These are phyloP conservation scores for Penicillium sp. DNA, from an alignment of 2,329 filamentous ascomycete genomes.

Conservation along the genomic window DNA sequence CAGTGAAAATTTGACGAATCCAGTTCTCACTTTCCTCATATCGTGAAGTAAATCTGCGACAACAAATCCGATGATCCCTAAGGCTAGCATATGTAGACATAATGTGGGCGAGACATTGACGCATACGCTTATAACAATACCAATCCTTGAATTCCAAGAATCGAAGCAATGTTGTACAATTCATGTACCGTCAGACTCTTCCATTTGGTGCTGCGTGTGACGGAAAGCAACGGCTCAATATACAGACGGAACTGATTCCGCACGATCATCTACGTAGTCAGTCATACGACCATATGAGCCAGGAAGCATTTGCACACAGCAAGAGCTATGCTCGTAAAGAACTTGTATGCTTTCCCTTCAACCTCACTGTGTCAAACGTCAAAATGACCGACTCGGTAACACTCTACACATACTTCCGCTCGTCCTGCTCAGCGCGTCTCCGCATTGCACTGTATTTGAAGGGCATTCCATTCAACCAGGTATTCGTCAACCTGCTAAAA, in stretches of 20 bases:
- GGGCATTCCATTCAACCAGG: slow-evolving; percentile 44
- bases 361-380: neutral
- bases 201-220: neutral
- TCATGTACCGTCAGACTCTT: neutral
- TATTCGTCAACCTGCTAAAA: slow-evolving; percentile 52
- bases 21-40: too few relatives aligned
- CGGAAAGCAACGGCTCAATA: slow-evolving; percentile 5
- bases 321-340: neutral
- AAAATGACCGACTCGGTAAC: slow-evolving; percentile 26
- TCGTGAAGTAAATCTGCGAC: too few relatives aligned
- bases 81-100: neutral
- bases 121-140: neutral
- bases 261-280: neutral
- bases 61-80: too few relatives aligned
- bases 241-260: slow-evolving; percentile 4
- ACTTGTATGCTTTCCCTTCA: neutral
- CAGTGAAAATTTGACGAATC: too few relatives aligned
- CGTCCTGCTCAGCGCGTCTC: slow-evolving; percentile 58
- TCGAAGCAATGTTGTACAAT: neutral
- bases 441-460: slow-evolving; percentile 58
- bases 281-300: neutral
- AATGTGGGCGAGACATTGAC: too few relatives aligned
- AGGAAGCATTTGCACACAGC: neutral
- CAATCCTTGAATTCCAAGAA: too few relatives aligned
- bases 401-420: slow-evolving; percentile 59